Conservation (phyloP, 2,329 filamentous ascomycete species). For the Colletotrichum shisoi region DNA sequence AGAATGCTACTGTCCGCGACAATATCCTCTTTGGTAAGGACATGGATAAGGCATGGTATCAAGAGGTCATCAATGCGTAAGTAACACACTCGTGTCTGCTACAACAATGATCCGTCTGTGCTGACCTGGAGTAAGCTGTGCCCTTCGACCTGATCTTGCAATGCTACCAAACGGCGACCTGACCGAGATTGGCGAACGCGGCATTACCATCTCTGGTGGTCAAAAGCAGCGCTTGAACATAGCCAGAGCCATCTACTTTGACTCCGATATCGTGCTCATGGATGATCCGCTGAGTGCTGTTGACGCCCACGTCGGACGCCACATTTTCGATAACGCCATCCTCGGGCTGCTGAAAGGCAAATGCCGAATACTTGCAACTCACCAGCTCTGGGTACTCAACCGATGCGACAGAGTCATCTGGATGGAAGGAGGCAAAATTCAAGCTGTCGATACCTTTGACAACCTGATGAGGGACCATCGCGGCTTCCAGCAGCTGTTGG, state of each 20-base stretch:
- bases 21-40: conserved; percentile 92
- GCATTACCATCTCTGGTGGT: conserved; percentile 93
- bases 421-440: conserved; percentile 86
- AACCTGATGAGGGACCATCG: conserved; percentile 82
- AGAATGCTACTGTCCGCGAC: conserved; percentile 84
- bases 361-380: conserved; percentile 89
- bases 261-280: conserved; percentile 73
- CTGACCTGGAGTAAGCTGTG: conserved; percentile 64
- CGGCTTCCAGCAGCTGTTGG: conserved; percentile 85
- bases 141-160: conserved; percentile 82
- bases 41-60: conserved; percentile 79
- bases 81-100: conserved; percentile 42
- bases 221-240: conserved; percentile 97
- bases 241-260: conserved; percentile 78
- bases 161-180: conserved; percentile 89
- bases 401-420: conserved; percentile 92
- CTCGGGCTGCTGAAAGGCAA: conserved; percentile 87
- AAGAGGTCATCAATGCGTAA: conserved; percentile 79
- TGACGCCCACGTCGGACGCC: conserved; percentile 73
- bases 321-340: conserved; percentile 94
- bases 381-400: conserved; percentile 91
- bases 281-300: conserved; percentile 75
- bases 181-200: conserved; percentile 94
- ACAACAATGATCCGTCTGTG: background rate
- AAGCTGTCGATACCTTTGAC: conserved; percentile 86